phyloP scores from a whole-genome alignment of 768 basidiomycete genomes.

The Grammothele lineata region DNA sequence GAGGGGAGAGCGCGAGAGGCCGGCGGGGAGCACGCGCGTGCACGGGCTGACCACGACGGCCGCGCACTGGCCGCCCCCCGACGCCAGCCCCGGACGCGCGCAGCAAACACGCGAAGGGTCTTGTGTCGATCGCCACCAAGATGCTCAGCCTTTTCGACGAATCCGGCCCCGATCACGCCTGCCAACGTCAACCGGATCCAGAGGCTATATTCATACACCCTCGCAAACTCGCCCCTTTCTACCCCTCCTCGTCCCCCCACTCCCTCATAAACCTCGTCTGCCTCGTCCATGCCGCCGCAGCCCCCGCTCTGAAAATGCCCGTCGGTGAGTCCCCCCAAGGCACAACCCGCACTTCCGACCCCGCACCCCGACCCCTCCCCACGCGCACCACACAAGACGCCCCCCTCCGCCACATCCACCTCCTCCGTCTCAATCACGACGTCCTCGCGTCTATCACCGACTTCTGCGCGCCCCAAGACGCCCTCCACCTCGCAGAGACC shows the following conservation, averaged over 20 bases:
- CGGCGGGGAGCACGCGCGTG: too few species aligned
- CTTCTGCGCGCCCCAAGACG: conserved; percentile 13
- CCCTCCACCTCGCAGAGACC: conserved; percentile 15
- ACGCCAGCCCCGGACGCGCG: background rate
- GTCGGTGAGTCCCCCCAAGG: conserved; percentile 9
- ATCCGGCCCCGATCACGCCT: conserved; percentile 9
- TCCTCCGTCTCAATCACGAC: conserved; percentile 18
- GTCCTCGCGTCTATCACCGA: conserved; percentile 16
- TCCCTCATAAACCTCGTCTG: conserved; percentile 5
- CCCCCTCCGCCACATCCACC: conserved; percentile 5
- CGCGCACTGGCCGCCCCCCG: too few species aligned
- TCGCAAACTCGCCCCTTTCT: conserved; percentile 3
- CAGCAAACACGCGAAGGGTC: background rate
- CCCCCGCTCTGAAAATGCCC: conserved; percentile 4
- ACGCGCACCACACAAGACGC: background rate
- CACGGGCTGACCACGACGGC: too few species aligned
- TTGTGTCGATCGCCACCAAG: too few species aligned
- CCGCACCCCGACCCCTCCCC: background rate
- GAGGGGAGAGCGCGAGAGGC: too few species aligned
- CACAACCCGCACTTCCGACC: background rate
- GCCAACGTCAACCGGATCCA: conserved; percentile 16
- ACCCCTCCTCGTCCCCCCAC: background rate
- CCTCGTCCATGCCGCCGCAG: conserved; percentile 6
- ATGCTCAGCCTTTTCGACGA: conserved; percentile 3
- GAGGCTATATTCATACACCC: conserved; percentile 14